Evolutionary conservation across 2,329 filamentous ascomycete species (phyloP).

Genomic region (Colletotrichum liriopes): DNA sequence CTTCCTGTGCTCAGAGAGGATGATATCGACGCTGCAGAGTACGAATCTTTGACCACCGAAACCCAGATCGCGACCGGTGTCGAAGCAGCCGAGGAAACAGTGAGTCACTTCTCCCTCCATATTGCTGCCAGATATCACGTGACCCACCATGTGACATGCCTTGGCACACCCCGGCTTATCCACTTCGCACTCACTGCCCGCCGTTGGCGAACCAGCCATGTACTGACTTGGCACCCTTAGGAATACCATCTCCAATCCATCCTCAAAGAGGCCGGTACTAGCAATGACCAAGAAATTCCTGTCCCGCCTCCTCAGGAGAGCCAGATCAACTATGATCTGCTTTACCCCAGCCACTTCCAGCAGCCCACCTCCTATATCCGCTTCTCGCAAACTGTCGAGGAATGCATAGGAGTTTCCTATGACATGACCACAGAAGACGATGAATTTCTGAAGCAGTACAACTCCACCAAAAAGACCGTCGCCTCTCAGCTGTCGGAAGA

Average conservation of each 20-base stretch:
- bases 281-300: constrained; percentile 74
- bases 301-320: constrained; percentile 77
- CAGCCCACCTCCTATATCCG: constrained; percentile 95
- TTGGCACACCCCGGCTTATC: constrained; percentile 35
- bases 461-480: constrained; percentile 78
- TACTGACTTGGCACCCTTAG: constrained; percentile 64
- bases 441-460: constrained; percentile 86
- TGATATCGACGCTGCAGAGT: constrained; percentile 89
- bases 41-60: constrained; percentile 88
- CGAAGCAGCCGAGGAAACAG: constrained; percentile 97
- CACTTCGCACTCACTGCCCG: constrained; percentile 20
- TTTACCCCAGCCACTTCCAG: constrained; percentile 85
- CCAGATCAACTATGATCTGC: constrained; percentile 85
- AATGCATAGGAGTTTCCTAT: constrained; percentile 91
- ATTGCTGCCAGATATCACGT: constrained; percentile 63
- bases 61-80: constrained; percentile 95
- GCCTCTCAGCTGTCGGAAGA: constrained; percentile 82
- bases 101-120: constrained; percentile 69
- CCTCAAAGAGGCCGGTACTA: constrained; percentile 69
- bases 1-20: constrained; percentile 90
- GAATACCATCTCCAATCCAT: constrained; percentile 97
- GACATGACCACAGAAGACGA: constrained; percentile 95
- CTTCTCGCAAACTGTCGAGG: constrained; percentile 98
- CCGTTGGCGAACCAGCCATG: constrained; percentile 15
- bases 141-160: constrained; percentile 60